A percentile compares a stretch with the other conserved stretches of the same genome.
These are phyloP conservation scores for Plasmodium inui DNA, from an alignment of 169 alveolate genomes.

Conservation along the genomic window DNA sequence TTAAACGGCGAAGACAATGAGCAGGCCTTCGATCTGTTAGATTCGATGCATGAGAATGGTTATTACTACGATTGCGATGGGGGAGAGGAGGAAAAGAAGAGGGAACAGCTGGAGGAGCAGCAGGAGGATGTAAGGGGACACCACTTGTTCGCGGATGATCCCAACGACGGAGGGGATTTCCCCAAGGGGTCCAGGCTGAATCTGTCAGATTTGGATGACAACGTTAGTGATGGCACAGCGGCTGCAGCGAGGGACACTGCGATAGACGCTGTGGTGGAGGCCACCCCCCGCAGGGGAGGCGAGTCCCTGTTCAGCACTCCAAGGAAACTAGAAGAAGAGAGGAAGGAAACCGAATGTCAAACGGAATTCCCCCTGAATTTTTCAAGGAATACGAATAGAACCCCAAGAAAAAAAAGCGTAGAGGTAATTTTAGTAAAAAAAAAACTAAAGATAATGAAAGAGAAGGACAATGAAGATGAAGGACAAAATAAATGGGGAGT, in stretches of 20 bases:
- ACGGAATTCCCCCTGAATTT: conserved; percentile 36
- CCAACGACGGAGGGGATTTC: not conserved
- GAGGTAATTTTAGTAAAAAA: conserved; percentile 47
- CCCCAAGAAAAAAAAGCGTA: conserved; percentile 66
- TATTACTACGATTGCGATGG: not conserved
- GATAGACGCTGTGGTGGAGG: conserved; percentile 6
- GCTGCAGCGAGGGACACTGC: not conserved
- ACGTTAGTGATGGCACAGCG: not conserved
- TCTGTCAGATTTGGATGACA: not conserved
- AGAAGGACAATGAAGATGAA: not conserved
- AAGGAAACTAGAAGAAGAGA: conserved; percentile 4
- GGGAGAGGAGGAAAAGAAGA: too few relatives aligned
- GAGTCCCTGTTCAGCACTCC: conserved; percentile 7
- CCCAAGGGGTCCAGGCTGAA: not conserved
- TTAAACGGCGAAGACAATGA: conserved; percentile 5
- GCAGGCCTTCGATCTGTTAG: conserved; percentile 41
- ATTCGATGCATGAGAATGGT: conserved; percentile 16
- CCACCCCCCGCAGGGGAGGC: not conserved
- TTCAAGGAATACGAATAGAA: conserved; percentile 52
- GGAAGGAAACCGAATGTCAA: conserved; percentile 54
- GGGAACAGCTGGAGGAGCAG: too few relatives aligned
- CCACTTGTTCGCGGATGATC: not conserved
- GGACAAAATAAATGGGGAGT: not conserved
- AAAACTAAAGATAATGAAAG: conserved; percentile 31
- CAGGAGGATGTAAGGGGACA: not conserved